Base-by-base conservation (phyloP, 805 yeast species). In the Ogataea zsoltii region DNA sequence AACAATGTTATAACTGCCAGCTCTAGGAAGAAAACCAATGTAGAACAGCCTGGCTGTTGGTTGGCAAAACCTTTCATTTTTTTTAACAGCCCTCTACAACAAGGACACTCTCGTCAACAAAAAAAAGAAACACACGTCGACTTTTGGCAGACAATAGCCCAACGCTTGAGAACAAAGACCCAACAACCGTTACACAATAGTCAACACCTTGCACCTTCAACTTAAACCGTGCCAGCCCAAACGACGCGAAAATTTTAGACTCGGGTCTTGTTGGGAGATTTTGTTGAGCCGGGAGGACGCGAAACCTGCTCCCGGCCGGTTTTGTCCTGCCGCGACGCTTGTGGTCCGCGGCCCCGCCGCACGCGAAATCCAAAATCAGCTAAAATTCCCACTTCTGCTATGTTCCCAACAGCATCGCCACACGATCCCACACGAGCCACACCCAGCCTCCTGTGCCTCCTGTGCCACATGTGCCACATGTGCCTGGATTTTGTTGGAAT, bases 41-140 rank as follows among this genome's bases (percentile, higher is more conserved):
- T 14, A 23, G 30, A 35, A 35, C 19, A 35, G 21, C 14, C 17
- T 30, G 6, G 4, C 28, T 19, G 26, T 13, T 37, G 25, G 40
- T 37, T 37, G 40, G 40, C 40, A 37, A 37, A 36, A 11, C 40
- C 32, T 37, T 37, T 15, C 16, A 16, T 28, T 26, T 28, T 37
- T 41, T 34, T 29, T 29, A 21, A 33, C 33, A 34, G 33, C 44
- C 38, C 30, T 33, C 44, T 33, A 17, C 30, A 33, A 40, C 43
- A 33, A 33, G 31, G 38, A 41, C 33, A 23, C 25, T 29, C 44
- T 41, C 36, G 44, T 41, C 44, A 41, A 41, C 44, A 41, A 41
- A 41, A 41, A 40, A 41, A 41, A 41, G 7, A 7, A 21, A 31
- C 42, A 38, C 29, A 13, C 12, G n/a, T 13, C 4, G 3, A 12